These are phyloP conservation scores for Nakataea oryzae DNA, from an alignment of 2,329 filamentous ascomycete species.

Conservation along the genomic window DNA sequence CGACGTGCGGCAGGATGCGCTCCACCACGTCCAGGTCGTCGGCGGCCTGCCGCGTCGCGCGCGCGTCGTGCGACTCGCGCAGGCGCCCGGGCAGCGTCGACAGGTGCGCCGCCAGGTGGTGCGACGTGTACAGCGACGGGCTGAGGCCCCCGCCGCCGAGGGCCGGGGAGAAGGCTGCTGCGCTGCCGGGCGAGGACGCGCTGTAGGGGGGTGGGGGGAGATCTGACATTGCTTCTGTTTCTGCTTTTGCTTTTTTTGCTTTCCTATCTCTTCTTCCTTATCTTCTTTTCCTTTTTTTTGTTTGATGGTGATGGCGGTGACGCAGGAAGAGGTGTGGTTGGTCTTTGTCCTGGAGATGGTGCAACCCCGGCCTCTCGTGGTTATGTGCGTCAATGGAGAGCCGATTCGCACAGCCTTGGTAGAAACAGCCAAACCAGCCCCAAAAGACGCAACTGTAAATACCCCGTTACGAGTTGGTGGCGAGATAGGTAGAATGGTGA, in stretches of 20 bases:
- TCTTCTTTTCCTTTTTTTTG: too few relatives aligned
- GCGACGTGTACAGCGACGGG: constrained; percentile 10
- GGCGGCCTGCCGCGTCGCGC: constrained; percentile 21
- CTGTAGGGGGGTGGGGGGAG: constrained; percentile 1
- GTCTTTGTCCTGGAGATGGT: too few relatives aligned
- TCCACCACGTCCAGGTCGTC: constrained; percentile 27
- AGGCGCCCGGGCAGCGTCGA: constrained; percentile 25
- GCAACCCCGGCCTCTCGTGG: too few relatives aligned
- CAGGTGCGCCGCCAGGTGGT: constrained; percentile 21
- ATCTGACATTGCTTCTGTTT: not conserved
- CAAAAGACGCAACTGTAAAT: too few relatives aligned
- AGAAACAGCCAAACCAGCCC: too few relatives aligned
- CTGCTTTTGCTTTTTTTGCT: not conserved
- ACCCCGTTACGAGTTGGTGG: too few relatives aligned
- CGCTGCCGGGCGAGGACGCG: not conserved
- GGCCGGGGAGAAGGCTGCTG: constrained; percentile 8
- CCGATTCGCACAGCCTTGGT: too few relatives aligned
- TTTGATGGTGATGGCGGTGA: too few relatives aligned
- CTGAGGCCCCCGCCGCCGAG: not conserved
- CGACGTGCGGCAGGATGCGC: constrained; percentile 28
- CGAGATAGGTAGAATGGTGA: too few relatives aligned
- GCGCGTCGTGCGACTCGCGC: constrained; percentile 19
- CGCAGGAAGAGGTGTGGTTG: too few relatives aligned
- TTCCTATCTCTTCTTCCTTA: too few relatives aligned
- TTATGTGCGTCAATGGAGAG: too few relatives aligned